Evolutionary conservation across 108 stramenopile species (phyloP).

Genomic region (Discostella pseudostelligera): DNA sequence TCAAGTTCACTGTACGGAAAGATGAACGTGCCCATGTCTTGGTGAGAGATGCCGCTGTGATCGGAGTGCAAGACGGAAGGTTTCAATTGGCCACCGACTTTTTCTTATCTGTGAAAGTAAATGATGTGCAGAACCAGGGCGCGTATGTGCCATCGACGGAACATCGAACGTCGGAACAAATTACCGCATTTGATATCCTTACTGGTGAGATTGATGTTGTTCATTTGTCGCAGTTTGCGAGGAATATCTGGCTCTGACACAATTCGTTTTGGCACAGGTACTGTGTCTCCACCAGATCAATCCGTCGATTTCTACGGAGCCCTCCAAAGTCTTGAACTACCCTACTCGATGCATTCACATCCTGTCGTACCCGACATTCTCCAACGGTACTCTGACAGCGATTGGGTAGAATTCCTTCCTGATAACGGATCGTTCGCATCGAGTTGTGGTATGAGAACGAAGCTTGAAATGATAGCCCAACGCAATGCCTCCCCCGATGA

Average conservation of each 20-base stretch:
- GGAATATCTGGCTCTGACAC: background rate
- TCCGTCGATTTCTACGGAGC: constrained; percentile 49
- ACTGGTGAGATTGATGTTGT: constrained; percentile 19
- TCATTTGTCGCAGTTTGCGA: background rate
- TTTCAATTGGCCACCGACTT: constrained; percentile 25
- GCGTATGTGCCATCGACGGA: constrained; percentile 18
- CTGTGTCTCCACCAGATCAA: constrained; percentile 43
- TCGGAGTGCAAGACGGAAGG: constrained; percentile 22
- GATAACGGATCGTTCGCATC: constrained; percentile 16
- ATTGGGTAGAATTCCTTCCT: constrained; percentile 33
- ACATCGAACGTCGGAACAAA: constrained; percentile 15
- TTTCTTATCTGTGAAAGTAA: constrained; percentile 28
- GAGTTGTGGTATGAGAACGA: constrained; percentile 31
- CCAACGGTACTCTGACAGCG: constrained; percentile 37
- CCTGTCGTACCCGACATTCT: constrained; percentile 35
- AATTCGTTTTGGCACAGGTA: constrained; percentile 4
- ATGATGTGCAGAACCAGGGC: constrained; percentile 32
- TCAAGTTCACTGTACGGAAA: constrained; percentile 31
- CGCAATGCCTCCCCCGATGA: constrained; percentile 30
- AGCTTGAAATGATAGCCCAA: constrained; percentile 20
- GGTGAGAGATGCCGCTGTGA: constrained; percentile 33
- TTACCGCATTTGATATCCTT: constrained; percentile 29
- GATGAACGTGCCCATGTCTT: constrained; percentile 37
- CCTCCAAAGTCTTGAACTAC: constrained; percentile 44
- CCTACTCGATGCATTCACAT: constrained; percentile 48